phyloP scores from a whole-genome alignment of 2,329 filamentous ascomycete genomes.

The Nemania sp. region DNA sequence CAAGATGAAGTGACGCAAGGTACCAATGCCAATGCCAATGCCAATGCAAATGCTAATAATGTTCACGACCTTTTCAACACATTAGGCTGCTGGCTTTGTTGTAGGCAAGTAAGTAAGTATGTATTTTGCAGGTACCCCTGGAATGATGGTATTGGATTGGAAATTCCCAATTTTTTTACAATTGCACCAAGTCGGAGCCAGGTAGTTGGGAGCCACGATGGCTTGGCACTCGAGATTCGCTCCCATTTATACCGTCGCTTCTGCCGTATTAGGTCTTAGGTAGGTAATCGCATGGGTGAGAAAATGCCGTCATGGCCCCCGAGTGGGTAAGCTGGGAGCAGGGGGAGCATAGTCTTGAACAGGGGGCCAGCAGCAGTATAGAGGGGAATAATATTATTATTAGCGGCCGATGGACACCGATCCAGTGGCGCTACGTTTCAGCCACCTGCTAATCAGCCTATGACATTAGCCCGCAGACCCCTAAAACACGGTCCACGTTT shows the following conservation, averaged over 20 bases:
- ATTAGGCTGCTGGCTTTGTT: background rate
- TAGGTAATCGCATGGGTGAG: background rate
- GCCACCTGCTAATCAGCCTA: slow-evolving; percentile 22
- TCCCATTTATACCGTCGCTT: slow-evolving; percentile 21
- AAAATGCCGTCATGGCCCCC: slow-evolving; percentile 25
- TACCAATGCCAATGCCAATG: slow-evolving; percentile 6
- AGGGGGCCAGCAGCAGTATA: background rate
- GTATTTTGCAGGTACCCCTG: background rate
- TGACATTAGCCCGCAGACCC: slow-evolving; percentile 5
- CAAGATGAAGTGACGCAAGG: slow-evolving; percentile 31
- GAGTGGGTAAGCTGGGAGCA: slow-evolving; percentile 4
- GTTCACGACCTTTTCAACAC: background rate
- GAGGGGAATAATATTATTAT: slow-evolving; percentile 11
- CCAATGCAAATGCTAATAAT: background rate
- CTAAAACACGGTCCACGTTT: slow-evolving; percentile 4
- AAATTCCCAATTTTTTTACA: slow-evolving; percentile 5
- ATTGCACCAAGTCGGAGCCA: slow-evolving; percentile 4
- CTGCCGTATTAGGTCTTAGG: background rate
- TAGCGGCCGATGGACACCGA: slow-evolving; percentile 20
- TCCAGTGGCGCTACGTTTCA: slow-evolving; percentile 38
- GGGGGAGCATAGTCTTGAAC: too few relatives aligned
- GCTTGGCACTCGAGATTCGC: slow-evolving; percentile 30
- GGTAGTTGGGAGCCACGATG: slow-evolving; percentile 24
- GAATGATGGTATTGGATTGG: background rate
- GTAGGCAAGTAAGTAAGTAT: too few relatives aligned